phyloP scores from a whole-genome alignment of 2,329 filamentous ascomycete genomes.

The Allantophomopsis cytisporea region DNA sequence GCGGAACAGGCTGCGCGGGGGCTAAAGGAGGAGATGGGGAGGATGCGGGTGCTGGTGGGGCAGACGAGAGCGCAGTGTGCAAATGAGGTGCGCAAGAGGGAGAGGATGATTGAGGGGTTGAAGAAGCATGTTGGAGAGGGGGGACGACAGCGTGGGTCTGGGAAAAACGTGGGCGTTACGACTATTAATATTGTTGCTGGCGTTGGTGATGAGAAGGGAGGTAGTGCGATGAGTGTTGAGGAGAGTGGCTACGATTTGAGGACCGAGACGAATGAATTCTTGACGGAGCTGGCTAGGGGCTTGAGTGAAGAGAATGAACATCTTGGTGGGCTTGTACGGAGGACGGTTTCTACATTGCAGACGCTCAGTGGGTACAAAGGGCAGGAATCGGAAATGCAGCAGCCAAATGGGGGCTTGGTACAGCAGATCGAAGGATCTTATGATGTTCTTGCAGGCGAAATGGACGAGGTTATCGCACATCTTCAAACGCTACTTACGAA shows the following conservation, averaged over 20 bases:
- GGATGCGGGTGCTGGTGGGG: conserved; percentile 64
- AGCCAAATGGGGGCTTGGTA: conserved; percentile 11
- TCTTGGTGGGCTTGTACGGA: conserved; percentile 57
- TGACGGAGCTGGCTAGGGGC: conserved; percentile 70
- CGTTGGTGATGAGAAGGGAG: conserved; percentile 23
- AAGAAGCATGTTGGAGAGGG: conserved; percentile 75
- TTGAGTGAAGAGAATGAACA: conserved; percentile 88
- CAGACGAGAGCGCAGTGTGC: conserved; percentile 80
- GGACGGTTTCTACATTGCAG: conserved; percentile 57
- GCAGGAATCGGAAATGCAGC: conserved; percentile 19
- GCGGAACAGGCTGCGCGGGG: conserved; percentile 62
- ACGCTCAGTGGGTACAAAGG: conserved; percentile 45
- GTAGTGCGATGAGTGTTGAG: conserved; percentile 14
- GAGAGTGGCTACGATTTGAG: conserved; percentile 55
- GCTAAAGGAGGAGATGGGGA: conserved; percentile 73
- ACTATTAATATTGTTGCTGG: conserved; percentile 44
- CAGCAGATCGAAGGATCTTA: conserved; percentile 25
- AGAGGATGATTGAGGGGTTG: conserved; percentile 75
- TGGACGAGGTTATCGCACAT: conserved; percentile 68
- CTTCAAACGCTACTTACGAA: conserved; percentile 79
- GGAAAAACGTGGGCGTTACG: conserved; percentile 37
- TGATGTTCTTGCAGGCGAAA: conserved; percentile 56
- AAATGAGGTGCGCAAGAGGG: conserved; percentile 81
- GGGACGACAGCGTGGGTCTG: conserved; percentile 44
- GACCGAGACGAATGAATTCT: conserved; percentile 80